Conservation (phyloP, 2,329 filamentous ascomycete species). For the Pyricularia grisea region DNA sequence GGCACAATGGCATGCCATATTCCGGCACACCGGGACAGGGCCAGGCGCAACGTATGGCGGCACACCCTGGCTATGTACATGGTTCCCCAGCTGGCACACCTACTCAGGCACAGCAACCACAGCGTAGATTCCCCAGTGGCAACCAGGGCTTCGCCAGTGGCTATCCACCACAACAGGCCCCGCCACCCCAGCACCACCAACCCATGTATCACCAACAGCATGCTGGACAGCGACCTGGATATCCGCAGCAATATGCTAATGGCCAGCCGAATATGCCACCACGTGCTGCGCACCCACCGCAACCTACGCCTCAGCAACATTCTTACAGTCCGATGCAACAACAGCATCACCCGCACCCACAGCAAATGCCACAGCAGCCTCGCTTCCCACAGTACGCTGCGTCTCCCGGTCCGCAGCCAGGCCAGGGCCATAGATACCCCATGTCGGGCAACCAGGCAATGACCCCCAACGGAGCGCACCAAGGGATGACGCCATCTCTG, state of each 20-base stretch:
- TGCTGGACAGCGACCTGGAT: not conserved
- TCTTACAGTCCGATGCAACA: conserved; percentile 2
- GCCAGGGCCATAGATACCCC: conserved; percentile 1
- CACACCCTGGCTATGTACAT: conserved; percentile 15
- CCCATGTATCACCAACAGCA: conserved; percentile 5
- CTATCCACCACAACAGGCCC: conserved; percentile 14
- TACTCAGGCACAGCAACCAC: conserved; percentile 4
- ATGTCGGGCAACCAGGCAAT: not conserved
- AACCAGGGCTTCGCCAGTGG: conserved; percentile 5
- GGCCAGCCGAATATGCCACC: conserved; percentile 19
- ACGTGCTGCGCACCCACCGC: conserved; percentile 16
- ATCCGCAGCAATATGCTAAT: conserved; percentile 23
- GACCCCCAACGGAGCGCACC: not conserved
- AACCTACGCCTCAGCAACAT: conserved; percentile 1
- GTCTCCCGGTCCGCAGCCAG: not conserved
- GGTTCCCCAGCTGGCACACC: conserved; percentile 1
- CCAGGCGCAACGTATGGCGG: conserved; percentile 33
- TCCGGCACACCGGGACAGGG: conserved; percentile 23
- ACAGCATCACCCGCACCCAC: conserved; percentile 4
- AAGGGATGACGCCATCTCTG: not conserved
- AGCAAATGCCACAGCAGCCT: not conserved
- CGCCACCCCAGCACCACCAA: conserved; percentile 16
- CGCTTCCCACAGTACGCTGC: conserved; percentile 1
- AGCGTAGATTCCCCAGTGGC: conserved; percentile 1
- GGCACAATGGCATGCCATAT: conserved; percentile 40